These are phyloP conservation scores for Mycena leptocephala DNA, from an alignment of 768 basidiomycete genomes.

Conservation along the genomic window DNA sequence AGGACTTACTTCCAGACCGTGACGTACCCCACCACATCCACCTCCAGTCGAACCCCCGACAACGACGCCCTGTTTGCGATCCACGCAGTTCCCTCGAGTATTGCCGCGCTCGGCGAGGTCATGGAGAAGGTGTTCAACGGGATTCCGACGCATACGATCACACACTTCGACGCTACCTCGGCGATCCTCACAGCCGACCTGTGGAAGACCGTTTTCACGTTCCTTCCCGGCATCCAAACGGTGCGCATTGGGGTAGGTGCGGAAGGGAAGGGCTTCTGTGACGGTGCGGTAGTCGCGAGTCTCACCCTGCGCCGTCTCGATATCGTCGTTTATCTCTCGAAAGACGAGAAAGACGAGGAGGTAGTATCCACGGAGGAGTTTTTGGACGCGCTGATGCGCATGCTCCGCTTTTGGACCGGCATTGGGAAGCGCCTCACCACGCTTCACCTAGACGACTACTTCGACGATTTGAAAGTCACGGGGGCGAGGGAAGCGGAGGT, in stretches of 20 bases:
- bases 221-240: background rate
- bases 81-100: background rate
- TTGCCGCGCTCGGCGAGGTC: background rate
- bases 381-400: background rate
- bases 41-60: background rate
- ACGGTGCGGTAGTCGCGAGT: background rate
- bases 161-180: background rate
- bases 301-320: constrained; percentile 6
- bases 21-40: constrained; percentile 6
- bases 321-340: background rate
- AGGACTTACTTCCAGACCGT: constrained; percentile 4
- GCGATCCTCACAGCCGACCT: background rate
- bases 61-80: constrained; percentile 5
- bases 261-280: constrained; percentile 6
- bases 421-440: background rate
- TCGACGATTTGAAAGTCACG: constrained; percentile 6
- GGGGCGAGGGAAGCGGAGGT: too few species aligned
- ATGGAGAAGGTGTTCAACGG: constrained; percentile 2
- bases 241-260: background rate
- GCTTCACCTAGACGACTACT: constrained; percentile 2
- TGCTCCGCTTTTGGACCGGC: background rate
- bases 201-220: constrained; percentile 1
- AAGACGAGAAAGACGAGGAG: constrained; percentile 8
- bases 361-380: constrained; percentile 1
- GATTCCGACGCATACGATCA: background rate